Percentiles rank a stretch among this genome's conserved stretches.
Evolutionary conservation across 768 basidiomycete genomes (phyloP).

Genomic region (Hysterangium stoloniferum): DNA sequence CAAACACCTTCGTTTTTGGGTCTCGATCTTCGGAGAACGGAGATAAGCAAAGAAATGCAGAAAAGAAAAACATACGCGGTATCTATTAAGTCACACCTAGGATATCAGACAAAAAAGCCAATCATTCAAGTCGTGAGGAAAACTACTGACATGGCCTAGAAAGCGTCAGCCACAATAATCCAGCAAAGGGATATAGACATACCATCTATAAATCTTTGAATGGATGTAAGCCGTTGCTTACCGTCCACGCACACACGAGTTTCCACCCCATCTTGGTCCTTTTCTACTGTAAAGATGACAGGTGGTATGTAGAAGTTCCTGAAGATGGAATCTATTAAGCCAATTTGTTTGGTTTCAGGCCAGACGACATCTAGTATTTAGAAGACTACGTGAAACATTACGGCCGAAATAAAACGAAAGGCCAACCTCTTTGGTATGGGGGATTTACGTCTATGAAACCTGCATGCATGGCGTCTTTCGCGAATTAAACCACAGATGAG

Average conservation of each 20-base stretch:
- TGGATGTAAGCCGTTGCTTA: constrained; percentile 44
- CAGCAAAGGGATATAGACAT: constrained; percentile 12
- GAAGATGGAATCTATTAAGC: constrained; percentile 43
- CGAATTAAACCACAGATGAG: neutral
- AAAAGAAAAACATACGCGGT: neutral
- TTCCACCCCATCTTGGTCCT: constrained; percentile 33
- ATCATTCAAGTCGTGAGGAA: neutral
- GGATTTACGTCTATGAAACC: constrained; percentile 65
- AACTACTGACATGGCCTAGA: constrained; percentile 1
- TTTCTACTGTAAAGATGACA: constrained; percentile 36
- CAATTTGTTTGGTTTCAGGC: constrained; percentile 57
- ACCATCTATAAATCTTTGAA: constrained; percentile 40
- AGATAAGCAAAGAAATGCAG: constrained; percentile 10
- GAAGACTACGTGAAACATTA: too few relatives aligned
- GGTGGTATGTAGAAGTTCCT: constrained; percentile 49
- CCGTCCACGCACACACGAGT: constrained; percentile 44
- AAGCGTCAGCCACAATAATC: neutral
- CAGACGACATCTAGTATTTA: constrained; percentile 59
- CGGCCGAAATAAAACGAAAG: too few relatives aligned
- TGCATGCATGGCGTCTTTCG: constrained; percentile 54
- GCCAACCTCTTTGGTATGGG: constrained; percentile 61
- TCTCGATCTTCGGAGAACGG: constrained; percentile 43
- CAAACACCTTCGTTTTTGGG: constrained; percentile 30
- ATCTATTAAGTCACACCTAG: too few relatives aligned
- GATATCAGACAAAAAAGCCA: constrained; percentile 10